Evolutionary conservation across 805 yeast genomes (phyloP).

Genomic region (Yarrowia osloensis): DNA sequence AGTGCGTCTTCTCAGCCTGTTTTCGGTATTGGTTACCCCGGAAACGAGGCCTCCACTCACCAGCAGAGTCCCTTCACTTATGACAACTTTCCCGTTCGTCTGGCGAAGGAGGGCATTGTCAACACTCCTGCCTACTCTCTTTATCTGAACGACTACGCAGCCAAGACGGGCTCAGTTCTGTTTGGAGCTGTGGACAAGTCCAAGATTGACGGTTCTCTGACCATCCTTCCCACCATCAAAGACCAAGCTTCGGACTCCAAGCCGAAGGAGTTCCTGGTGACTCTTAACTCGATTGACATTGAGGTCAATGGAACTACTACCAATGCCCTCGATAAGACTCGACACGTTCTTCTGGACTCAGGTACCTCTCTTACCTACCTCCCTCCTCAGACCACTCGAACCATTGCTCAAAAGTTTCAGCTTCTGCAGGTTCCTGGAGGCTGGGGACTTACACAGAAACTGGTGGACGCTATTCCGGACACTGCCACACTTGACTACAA

Average conservation of each 20-base stretch:
- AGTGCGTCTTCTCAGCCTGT: constrained; percentile 28
- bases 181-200: constrained; percentile 37
- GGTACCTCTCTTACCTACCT: constrained; percentile 53
- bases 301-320: constrained; percentile 41
- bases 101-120: constrained; percentile 46
- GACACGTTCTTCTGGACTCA: constrained; percentile 48
- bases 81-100: constrained; percentile 42
- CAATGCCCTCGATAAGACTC: constrained; percentile 9
- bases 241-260: background rate
- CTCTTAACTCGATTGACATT: constrained; percentile 29
- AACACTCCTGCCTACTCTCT: constrained; percentile 48
- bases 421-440: constrained; percentile 35
- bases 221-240: constrained; percentile 46
- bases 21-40: constrained; percentile 35
- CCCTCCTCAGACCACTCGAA: background rate
- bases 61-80: constrained; percentile 34
- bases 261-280: constrained; percentile 12
- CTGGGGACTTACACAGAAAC: constrained; percentile 64
- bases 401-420: constrained; percentile 44
- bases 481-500: constrained; percentile 91
- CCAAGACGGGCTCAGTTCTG: constrained; percentile 36
- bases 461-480: constrained; percentile 60
- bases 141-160: constrained; percentile 42
- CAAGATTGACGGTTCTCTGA: constrained; percentile 32
- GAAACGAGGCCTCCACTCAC: constrained; percentile 33